Evolutionary conservation across 331 rosid species (phyloP), one percentile per base, ranked within the genome.

Genomic region (Quercus tomentella): DNA sequence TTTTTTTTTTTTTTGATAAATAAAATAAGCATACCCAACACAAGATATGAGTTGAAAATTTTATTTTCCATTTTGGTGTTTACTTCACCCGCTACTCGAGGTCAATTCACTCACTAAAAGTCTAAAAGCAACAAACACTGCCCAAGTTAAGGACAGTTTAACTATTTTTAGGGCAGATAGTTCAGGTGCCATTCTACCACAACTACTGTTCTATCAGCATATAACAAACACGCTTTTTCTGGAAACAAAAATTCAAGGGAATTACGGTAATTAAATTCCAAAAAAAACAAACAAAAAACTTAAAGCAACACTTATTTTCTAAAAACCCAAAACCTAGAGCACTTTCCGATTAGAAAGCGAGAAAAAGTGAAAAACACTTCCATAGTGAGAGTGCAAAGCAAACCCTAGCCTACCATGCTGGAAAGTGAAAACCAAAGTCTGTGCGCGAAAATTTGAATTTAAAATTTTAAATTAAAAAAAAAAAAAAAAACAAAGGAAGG

Each of bases 51-150:
- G 14, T 28, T 23, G 9, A 25, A 11, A 11, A 14, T 60, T 60
- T 26, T 49, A 0, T 14, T 49, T 49, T 0, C 54, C 17, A 49
- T 10, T 49, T 14, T 0, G 0, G 54, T 49, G 54, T 49, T 8
- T 41, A 12, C 54, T 49, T 49, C 54, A 49, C 54, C 3, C 2
- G 54, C 54, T 49, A 49, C 54, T 10, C 1, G 18, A 49, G 54
- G 18, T 49, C 0, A 49, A 49, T 49, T 49, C 5, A 49, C 1
- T 3, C 54, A 49, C 17, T 49, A 14, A 49, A 49, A 49, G 54
- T 14, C 54, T 49, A 49, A 49, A 12, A 49, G 54, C 54, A 49
- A 49, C 15, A 49, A 49, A 49, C 45, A 41, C 45, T 41, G 45
- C 45, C 45, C 11, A 41, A 35, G 45, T 8, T 41, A 41, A 41